Base-by-base conservation (phyloP, 2,329 filamentous ascomycete genomes). In the Drechslerella stenobrocha region DNA sequence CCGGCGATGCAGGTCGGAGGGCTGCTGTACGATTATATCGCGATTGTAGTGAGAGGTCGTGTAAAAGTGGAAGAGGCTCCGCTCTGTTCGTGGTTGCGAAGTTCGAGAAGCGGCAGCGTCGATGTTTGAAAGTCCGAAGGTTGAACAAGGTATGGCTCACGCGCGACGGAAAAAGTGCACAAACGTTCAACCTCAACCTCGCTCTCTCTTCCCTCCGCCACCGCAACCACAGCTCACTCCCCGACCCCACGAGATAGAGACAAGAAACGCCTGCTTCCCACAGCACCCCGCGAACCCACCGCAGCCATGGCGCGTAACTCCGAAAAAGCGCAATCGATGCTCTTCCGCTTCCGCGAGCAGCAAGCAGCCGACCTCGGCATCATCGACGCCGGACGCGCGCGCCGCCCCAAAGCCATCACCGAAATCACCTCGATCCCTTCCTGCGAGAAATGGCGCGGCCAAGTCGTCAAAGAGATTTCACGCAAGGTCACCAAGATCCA, bases 251-350 rank as follows among this genome's bases (percentile, higher is more conserved):
- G n/a, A 5, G 13, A 7, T 13, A 24, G 22, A 6, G 13, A 47
- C 22, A 47, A 18, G 20, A 30, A 3, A 26, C 6, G n/a, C n/a
- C n/a, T n/a, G 22, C n/a, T 20, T 45, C 40, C 40, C 2, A 45
- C 34, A 3, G 34, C 34, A 15, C 34, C 34, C 15, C 34, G 34
- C 34, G 3, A 13, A 37, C 3, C 34, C n/a, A 37, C 28, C 42
- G 2, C 45, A 50, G 55, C 37, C 32, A 67, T 67, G 63, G 63
- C 63, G 50, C 63, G 63, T 55, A 67, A 67, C 50, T 92, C 89
- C 45, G 92, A 97, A 83, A 98, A 97, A 78, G 92, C 93, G 75
- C 93, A 98, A 81, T 96, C 91, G 47, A 98, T 98, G 92, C 92
- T 98, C 78, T 98, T 96, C 81, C 92, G 93, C 82, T 98, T 98